Percentiles rank a stretch among this genome's conserved stretches.
These are phyloP conservation scores for Clavispora carvajalis DNA, from an alignment of 805 yeast genomes.

Conservation along the genomic window DNA sequence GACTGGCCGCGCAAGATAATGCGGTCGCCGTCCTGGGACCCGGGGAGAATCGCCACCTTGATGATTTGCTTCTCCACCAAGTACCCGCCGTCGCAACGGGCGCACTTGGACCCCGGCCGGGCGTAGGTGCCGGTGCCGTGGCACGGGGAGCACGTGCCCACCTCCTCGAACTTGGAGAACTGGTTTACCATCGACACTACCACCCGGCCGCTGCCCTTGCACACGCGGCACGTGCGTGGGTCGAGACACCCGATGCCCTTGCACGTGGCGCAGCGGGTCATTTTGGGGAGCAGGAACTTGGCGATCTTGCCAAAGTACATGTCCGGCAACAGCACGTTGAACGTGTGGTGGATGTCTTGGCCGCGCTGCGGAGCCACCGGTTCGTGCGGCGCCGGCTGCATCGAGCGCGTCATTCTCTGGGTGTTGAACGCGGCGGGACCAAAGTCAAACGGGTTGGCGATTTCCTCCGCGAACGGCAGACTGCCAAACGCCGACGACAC, in stretches of 20 bases:
- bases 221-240: slow-evolving; percentile 29
- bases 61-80: slow-evolving; percentile 45
- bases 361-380: slow-evolving; percentile 7
- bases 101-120: slow-evolving; percentile 19
- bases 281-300: slow-evolving; percentile 50
- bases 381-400: slow-evolving; percentile 6
- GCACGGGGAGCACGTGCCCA: slow-evolving; percentile 29
- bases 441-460: slow-evolving; percentile 1
- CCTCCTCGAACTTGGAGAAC: slow-evolving; percentile 37
- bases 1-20: slow-evolving; percentile 55
- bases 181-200: slow-evolving; percentile 40
- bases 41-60: slow-evolving; percentile 50
- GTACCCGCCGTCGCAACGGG: slow-evolving; percentile 33
- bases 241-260: slow-evolving; percentile 47
- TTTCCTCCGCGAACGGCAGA: background rate
- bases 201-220: slow-evolving; percentile 43
- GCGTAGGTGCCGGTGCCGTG: slow-evolving; percentile 29
- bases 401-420: background rate
- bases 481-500: slow-evolving; percentile 23
- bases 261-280: slow-evolving; percentile 46
- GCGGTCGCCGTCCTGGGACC: slow-evolving; percentile 47
- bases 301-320: slow-evolving; percentile 53
- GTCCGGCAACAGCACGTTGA: slow-evolving; percentile 50
- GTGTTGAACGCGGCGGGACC: background rate
- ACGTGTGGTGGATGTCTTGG: slow-evolving; percentile 48